phyloP scores from a whole-genome alignment of 2,329 filamentous ascomycete species.

The Penicillium vulpinum region DNA sequence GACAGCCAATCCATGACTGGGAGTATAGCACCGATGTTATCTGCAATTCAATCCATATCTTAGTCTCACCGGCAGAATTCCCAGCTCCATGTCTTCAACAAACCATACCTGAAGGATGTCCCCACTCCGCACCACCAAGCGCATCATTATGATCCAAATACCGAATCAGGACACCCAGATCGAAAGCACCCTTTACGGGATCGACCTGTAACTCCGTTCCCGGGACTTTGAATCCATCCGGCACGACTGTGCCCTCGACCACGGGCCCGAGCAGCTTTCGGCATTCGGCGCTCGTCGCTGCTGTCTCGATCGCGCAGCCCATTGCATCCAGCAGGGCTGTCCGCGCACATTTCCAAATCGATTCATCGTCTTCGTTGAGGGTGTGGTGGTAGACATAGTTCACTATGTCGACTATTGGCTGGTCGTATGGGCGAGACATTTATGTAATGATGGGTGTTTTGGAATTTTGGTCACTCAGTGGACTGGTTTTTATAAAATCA shows the following conservation, averaged over 20 bases:
- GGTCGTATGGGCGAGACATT: slow-evolving; percentile 42
- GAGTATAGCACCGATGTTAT: slow-evolving; percentile 44
- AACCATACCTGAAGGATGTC: slow-evolving; percentile 40
- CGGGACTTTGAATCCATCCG: slow-evolving; percentile 40
- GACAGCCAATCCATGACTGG: slow-evolving; percentile 37
- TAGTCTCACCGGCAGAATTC: not conserved
- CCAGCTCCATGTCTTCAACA: not conserved
- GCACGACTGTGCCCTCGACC: slow-evolving; percentile 18
- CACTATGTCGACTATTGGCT: slow-evolving; percentile 28
- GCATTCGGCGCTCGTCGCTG: slow-evolving; percentile 21
- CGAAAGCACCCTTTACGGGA: slow-evolving; percentile 42
- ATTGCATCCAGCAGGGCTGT: slow-evolving; percentile 28
- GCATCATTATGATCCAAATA: slow-evolving; percentile 49
- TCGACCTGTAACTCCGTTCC: slow-evolving; percentile 42
- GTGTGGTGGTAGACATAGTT: slow-evolving; percentile 25
- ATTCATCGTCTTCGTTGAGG: slow-evolving; percentile 15
- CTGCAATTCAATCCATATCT: slow-evolving; percentile 18
- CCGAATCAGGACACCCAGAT: slow-evolving; percentile 41
- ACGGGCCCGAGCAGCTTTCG: slow-evolving; percentile 18
- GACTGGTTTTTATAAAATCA: not conserved
- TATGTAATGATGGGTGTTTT: not conserved
- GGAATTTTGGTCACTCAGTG: too few species aligned
- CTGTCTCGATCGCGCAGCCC: slow-evolving; percentile 29
- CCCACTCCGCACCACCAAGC: slow-evolving; percentile 45
- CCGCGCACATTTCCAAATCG: slow-evolving; percentile 20